phyloP scores from a whole-genome alignment of 1,284 basidiomycete species.

The Ceratorhiza oryzae-sativae region DNA sequence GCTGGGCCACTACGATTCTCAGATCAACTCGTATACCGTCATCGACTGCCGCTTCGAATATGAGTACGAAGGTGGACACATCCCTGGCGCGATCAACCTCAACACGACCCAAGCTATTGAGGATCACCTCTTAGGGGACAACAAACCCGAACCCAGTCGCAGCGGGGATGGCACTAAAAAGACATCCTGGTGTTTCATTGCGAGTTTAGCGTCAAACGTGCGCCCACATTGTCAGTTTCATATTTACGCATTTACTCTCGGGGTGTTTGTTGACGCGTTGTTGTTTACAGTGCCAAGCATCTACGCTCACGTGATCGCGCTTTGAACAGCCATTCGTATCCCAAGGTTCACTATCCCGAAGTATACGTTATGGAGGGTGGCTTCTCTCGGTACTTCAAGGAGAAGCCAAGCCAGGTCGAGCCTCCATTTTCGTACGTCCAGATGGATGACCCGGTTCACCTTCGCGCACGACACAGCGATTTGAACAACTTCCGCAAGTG shows the following conservation, averaged over 20 bases:
- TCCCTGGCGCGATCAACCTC: slow-evolving; percentile 91
- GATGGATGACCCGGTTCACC: slow-evolving; percentile 93
- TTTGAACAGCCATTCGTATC: slow-evolving; percentile 87
- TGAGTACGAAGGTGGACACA: slow-evolving; percentile 93
- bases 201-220: slow-evolving; percentile 95
- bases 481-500: slow-evolving; percentile 88
- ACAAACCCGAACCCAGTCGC: slow-evolving; percentile 76
- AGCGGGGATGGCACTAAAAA: slow-evolving; percentile 75
- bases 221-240: slow-evolving; percentile 85
- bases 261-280: slow-evolving; percentile 22
- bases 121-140: slow-evolving; percentile 72
- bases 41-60: slow-evolving; percentile 99
- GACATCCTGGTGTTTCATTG: slow-evolving; percentile 94
- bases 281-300: slow-evolving; percentile 77
- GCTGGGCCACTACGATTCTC: slow-evolving; percentile 71
- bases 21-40: slow-evolving; percentile 75
- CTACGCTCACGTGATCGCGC: slow-evolving; percentile 89
- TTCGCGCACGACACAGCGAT: slow-evolving; percentile 80
- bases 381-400: slow-evolving; percentile 86
- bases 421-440: slow-evolving; percentile 66
- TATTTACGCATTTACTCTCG: slow-evolving; percentile 17
- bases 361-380: slow-evolving; percentile 97
- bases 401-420: slow-evolving; percentile 66
- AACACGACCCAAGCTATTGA: slow-evolving; percentile 85
- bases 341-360: slow-evolving; percentile 94